phyloP scores from a whole-genome alignment of 2,329 filamentous ascomycete species.

The Lachnellula arida region DNA sequence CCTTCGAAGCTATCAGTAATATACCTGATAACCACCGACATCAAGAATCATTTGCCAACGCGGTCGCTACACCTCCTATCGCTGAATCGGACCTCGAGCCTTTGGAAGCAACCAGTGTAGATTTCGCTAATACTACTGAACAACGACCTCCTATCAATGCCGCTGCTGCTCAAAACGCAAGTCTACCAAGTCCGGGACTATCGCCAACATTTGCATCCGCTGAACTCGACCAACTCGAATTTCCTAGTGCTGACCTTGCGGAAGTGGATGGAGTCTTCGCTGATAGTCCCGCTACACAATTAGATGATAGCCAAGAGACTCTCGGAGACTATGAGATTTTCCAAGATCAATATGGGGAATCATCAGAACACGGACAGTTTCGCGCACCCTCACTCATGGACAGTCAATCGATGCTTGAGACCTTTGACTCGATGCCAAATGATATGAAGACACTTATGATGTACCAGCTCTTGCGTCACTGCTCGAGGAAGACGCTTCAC shows the following conservation, averaged over 20 bases:
- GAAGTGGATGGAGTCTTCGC: slow-evolving; percentile 32
- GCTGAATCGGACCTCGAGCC: slow-evolving; percentile 67
- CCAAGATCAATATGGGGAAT: slow-evolving; percentile 26
- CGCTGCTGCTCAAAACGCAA: slow-evolving; percentile 77
- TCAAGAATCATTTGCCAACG: slow-evolving; percentile 54
- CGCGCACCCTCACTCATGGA: slow-evolving; percentile 55
- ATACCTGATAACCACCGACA: slow-evolving; percentile 12
- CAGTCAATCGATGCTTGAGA: slow-evolving; percentile 80
- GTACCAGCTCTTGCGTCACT: slow-evolving; percentile 88
- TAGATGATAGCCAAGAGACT: slow-evolving; percentile 25
- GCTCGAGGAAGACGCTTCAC: slow-evolving; percentile 80
- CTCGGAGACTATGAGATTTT: slow-evolving; percentile 18
- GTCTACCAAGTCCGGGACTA: slow-evolving; percentile 87
- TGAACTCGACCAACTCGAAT: slow-evolving; percentile 34
- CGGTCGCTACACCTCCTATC: slow-evolving; percentile 69
- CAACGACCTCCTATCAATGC: slow-evolving; percentile 58
- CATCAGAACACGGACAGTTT: slow-evolving; percentile 25
- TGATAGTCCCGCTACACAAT: slow-evolving; percentile 32
- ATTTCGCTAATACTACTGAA: slow-evolving; percentile 43
- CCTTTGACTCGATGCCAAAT: slow-evolving; percentile 85
- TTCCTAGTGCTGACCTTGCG: slow-evolving; percentile 41
- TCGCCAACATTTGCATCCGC: slow-evolving; percentile 83
- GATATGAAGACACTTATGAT: slow-evolving; percentile 95
- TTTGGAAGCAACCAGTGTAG: slow-evolving; percentile 47
- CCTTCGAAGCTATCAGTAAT: slow-evolving; percentile 25